Evolutionary conservation across 1,284 basidiomycete genomes (phyloP), one percentile per base, ranked within the genome.

Genomic region (Lentinus polychrous): DNA sequence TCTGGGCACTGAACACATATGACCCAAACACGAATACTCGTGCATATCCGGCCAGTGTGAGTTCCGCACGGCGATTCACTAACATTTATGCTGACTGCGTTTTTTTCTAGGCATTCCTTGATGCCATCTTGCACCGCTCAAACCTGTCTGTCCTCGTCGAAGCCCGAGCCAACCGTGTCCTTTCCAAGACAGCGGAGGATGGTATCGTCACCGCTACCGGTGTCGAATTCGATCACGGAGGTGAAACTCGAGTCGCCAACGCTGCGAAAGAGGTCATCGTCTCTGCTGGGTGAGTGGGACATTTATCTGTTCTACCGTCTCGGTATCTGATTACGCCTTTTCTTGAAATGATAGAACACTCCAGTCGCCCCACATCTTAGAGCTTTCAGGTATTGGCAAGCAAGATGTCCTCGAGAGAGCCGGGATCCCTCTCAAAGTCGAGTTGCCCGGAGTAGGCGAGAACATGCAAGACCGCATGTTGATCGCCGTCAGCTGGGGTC

Each of bases 391-490:
- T 4, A 42, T 42, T 17, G 40, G 40, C 17, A 24, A 22, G 12
- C 22, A 7, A 45, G 72, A 73, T 39, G 69, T 78, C 6, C 63
- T 87, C 37, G 55, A 67, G 10, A 55, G 55, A 11, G 69, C 75
- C 34, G 75, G 74, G 43, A 74, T 88, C 14, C 38, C 49, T 11
- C 55, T 69, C 8, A 43, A 58, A 18, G 49, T 64, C 33, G 76
- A 79, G 50, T 66, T 86, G 3, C 81, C 83, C 3, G 80, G 79
- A 43, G 85, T 89, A 44, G 86, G 86, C 2, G 76, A 81, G 61
- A 78, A 83, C 65, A 61, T 86, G 37, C 80, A 83, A 58, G 83
- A 87, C 61, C 82, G 84, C 63, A 49, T 81, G 48, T 70, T 72
- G 43, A 7, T 65, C 65, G 36, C 36, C 6, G 18, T 37, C 36